Evolutionary conservation across 495 filamentous ascomycete species (phyloP), one percentile per base, ranked within the genome.

Genomic region (Aspergillus nidulans): DNA sequence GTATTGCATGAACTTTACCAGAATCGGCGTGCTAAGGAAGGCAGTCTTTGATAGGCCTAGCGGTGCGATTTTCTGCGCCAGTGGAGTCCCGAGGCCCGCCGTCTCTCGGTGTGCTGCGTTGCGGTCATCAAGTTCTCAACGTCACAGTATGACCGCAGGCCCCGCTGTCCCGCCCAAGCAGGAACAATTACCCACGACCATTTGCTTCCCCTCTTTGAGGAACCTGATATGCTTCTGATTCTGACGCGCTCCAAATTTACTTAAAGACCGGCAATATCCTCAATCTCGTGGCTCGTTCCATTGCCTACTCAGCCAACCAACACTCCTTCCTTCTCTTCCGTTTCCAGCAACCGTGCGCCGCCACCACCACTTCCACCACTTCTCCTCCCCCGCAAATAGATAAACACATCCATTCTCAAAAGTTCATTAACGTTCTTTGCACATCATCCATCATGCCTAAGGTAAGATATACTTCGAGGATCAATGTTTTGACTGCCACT

Each of bases 401-500:
- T 10, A 23, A 18, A 43, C 16, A 5, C 24, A 18, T n/a, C 39
- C 38, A 39, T 4, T 28, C 9, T 9, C 15, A 34, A 38, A 5
- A 51, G 23, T 25, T 10, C 36, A 52, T 28, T 24, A 52, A 21
- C 4, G 46, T 38, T 50, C 40, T 43, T 49, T 26, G 42, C 16
- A 42, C 16, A 49, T 18, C 52, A 40, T 49, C 57, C 70, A 74
- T 51, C 63, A 80, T 80, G 77, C 69, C 74, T 54, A 67, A 80
- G 66, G 77, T 79, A 44, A 52, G 65, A 36, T 16, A 26, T 46
- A 19, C 18, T 43, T 28, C 23, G 32, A 4, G 13, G 28, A 38
- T 24, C 13, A 41, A 30, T 23, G 53, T 63, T 53, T 28, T 34
- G 56, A 49, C 16, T 25, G 38, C 63, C 52, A 67, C 63, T 56